Percentiles rank a stretch among this genome's conserved stretches.
Evolutionary conservation across 2,329 filamentous ascomycete genomes (phyloP).

Genomic region (Penicillium sp.): DNA sequence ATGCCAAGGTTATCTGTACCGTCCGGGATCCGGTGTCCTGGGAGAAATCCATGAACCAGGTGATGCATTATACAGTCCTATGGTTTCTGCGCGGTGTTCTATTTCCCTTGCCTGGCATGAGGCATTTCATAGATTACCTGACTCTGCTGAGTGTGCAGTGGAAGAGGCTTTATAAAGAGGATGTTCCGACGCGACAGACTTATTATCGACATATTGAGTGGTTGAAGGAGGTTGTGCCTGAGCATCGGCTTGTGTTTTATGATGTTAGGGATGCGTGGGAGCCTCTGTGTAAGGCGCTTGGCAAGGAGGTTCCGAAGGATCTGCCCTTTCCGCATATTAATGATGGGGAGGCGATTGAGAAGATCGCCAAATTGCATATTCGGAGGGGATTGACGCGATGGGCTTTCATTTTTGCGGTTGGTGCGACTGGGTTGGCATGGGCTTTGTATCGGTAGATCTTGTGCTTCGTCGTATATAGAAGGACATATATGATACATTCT

Average conservation of each 20-base stretch:
- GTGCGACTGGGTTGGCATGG: conserved; percentile 14
- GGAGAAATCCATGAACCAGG: conserved; percentile 25
- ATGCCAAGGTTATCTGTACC: conserved; percentile 50
- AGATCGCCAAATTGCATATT: conserved; percentile 22
- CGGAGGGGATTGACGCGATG: conserved; percentile 30
- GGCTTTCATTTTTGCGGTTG: conserved; percentile 23
- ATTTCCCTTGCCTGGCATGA: conserved; percentile 26
- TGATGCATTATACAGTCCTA: conserved; percentile 11
- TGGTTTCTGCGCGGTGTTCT: conserved; percentile 23
- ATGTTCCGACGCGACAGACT: conserved; percentile 4
- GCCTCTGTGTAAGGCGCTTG: conserved; percentile 47
- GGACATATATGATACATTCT: neutral
- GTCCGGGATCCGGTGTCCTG: conserved; percentile 23
- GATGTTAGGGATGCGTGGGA: conserved; percentile 47
- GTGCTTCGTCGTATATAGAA: neutral
- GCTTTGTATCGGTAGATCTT: neutral
- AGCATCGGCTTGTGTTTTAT: conserved; percentile 37
- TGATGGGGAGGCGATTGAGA: conserved; percentile 27
- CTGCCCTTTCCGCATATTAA: conserved; percentile 42
- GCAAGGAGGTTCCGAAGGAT: conserved; percentile 36
- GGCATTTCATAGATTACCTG: conserved; percentile 24
- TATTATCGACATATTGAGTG: conserved; percentile 26
- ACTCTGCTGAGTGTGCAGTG: conserved; percentile 19
- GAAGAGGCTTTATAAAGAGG: conserved; percentile 19
- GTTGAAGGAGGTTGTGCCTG: conserved; percentile 28